Conservation (phyloP, 139 green algal genomes). For the Parachlorella kessleri region DNA sequence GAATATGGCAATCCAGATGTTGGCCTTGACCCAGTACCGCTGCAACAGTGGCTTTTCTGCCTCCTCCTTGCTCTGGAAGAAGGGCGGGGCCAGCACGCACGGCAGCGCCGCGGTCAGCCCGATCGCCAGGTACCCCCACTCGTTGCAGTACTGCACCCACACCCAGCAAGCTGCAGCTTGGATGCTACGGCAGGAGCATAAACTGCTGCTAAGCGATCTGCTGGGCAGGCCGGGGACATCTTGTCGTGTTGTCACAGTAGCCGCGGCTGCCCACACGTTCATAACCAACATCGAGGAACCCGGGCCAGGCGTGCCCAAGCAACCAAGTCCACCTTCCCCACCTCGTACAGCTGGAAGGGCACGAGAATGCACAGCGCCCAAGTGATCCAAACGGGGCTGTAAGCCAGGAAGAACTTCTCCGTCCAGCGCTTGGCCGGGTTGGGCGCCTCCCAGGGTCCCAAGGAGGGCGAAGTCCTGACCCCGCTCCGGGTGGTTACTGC, state of each 20-base stretch:
- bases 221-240: too few relatives aligned
- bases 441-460: slow-evolving; percentile 70
- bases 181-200: too few relatives aligned
- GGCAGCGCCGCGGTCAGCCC: slow-evolving; percentile 72
- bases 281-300: too few relatives aligned
- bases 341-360: slow-evolving; percentile 91
- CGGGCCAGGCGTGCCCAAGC: too few relatives aligned
- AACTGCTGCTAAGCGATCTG: too few relatives aligned
- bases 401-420: slow-evolving; percentile 91
- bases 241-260: too few relatives aligned
- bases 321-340: too few relatives aligned
- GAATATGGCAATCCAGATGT: slow-evolving; percentile 96
- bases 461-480: not conserved
- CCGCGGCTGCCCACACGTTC: too few relatives aligned
- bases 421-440: slow-evolving; percentile 89
- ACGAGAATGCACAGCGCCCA: slow-evolving; percentile 91
- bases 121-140: slow-evolving; percentile 87
- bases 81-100: slow-evolving; percentile 77
- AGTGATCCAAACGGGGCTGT: slow-evolving; percentile 92
- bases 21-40: slow-evolving; percentile 95
- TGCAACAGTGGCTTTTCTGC: slow-evolving; percentile 71
- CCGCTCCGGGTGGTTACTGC: not conserved
- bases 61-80: slow-evolving; percentile 75
- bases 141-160: slow-evolving; percentile 47
- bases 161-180: too few relatives aligned